A percentile compares a stretch with the other conserved stretches of the same genome.
Conservation (phyloP, 179 eudicot species). For the Amaranthus tricolor region DNA sequence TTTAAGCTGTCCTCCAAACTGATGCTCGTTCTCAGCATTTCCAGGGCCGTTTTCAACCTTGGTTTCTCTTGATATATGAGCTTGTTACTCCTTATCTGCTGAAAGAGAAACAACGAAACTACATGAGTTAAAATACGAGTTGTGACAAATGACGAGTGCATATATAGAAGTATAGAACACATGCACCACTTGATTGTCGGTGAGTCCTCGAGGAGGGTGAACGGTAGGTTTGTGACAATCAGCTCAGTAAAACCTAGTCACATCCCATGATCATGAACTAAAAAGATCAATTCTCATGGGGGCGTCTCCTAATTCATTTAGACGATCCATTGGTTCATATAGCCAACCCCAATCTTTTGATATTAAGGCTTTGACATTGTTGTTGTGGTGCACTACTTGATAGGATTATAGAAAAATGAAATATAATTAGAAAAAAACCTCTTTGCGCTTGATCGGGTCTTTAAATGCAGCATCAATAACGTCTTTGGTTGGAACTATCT, state of each 20-base stretch:
- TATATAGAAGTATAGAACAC: background rate
- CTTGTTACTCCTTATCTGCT: constrained; percentile 77
- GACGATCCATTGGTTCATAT: too few relatives aligned
- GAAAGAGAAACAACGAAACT: background rate
- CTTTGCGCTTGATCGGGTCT: constrained; percentile 85
- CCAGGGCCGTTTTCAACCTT: constrained; percentile 86
- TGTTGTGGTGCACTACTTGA: too few relatives aligned
- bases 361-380: too few relatives aligned
- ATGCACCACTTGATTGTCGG: background rate
- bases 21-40: constrained; percentile 94
- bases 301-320: too few relatives aligned
- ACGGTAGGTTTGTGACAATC: too few relatives aligned
- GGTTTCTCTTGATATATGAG: constrained; percentile 89
- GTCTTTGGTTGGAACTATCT: constrained; percentile 92
- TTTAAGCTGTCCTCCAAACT: constrained; percentile 70
- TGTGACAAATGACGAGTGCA: background rate
- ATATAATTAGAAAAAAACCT: constrained; percentile 36
- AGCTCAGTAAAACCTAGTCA: too few relatives aligned
- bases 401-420: background rate
- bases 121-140: too few relatives aligned
- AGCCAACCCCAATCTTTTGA: too few relatives aligned
- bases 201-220: too few relatives aligned
- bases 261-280: too few relatives aligned
- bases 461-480: constrained; percentile 87
- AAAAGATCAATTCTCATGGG: too few relatives aligned